Conservation (phyloP, 768 basidiomycete genomes). For the Suillus clintonianus region DNA sequence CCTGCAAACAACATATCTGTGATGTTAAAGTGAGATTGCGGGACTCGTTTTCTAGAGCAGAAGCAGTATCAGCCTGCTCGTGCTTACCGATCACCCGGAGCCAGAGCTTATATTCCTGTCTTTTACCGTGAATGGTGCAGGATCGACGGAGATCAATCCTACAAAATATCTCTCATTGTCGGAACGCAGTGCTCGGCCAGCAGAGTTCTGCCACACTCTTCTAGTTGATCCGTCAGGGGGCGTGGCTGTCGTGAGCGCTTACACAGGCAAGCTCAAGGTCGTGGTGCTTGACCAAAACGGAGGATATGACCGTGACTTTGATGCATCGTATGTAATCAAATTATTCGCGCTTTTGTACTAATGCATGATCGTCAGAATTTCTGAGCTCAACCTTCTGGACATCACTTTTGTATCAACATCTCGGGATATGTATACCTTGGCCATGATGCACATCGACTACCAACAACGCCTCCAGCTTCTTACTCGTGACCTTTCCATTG, state of each 20-base stretch:
- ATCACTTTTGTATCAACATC: constrained; percentile 56
- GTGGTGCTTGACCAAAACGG: constrained; percentile 56
- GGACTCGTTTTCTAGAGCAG: constrained; percentile 21
- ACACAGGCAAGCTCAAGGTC: constrained; percentile 69
- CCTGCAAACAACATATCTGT: neutral
- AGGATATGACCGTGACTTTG: constrained; percentile 55
- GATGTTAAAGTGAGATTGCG: neutral
- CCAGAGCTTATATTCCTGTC: constrained; percentile 68
- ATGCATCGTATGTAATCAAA: constrained; percentile 55
- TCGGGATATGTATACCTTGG: constrained; percentile 51
- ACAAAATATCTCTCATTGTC: constrained; percentile 53
- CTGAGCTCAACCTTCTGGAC: constrained; percentile 69
- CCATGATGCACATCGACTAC: constrained; percentile 69
- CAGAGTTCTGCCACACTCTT: constrained; percentile 74
- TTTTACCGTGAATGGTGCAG: constrained; percentile 43
- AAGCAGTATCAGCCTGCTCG: constrained; percentile 49
- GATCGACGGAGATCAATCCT: constrained; percentile 34
- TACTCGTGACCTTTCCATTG: constrained; percentile 54
- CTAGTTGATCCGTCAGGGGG: constrained; percentile 65
- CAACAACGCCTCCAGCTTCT: constrained; percentile 62
- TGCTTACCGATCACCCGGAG: constrained; percentile 77
- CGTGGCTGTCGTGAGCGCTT: constrained; percentile 64
- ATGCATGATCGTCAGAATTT: constrained; percentile 42
- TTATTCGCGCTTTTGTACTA: constrained; percentile 3
- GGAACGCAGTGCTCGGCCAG: constrained; percentile 56